These are phyloP conservation scores for Aegilops umbellulata DNA, from an alignment of 176 grass and related monocot genomes.

Conservation along the genomic window DNA sequence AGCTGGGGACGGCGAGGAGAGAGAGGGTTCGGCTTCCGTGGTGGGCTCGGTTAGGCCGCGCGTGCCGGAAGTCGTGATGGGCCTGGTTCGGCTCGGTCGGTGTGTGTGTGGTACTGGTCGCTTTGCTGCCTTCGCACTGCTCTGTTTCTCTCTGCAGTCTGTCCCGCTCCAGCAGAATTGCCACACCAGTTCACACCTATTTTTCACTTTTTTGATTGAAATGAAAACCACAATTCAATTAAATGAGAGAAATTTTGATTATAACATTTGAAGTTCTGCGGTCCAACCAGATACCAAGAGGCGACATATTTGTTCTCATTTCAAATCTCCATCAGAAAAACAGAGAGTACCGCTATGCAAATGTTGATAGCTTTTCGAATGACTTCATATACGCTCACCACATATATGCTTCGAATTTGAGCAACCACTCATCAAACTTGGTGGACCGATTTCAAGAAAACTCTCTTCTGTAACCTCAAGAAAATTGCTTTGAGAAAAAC, in stretches of 20 bases:
- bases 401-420: neutral
- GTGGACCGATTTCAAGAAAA: neutral
- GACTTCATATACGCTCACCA: neutral
- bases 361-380: neutral
- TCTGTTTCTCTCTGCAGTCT: neutral
- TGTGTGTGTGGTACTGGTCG: neutral
- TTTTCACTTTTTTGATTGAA: no score
- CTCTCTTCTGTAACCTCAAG: neutral
- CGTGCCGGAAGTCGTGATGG: neutral
- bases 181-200: neutral
- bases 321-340: neutral
- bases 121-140: neutral
- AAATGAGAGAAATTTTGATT: neutral
- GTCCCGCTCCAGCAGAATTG: neutral
- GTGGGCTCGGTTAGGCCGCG: conserved; percentile 21
- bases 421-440: neutral
- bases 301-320: neutral
- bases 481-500: conserved; percentile 28
- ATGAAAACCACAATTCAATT: no score
- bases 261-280: neutral
- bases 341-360: neutral
- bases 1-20: neutral
- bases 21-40: neutral
- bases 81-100: neutral
- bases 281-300: neutral